These are phyloP conservation scores for Phytophthora citrophthora DNA, from an alignment of 352 stramenopile species.

Conservation along the genomic window DNA sequence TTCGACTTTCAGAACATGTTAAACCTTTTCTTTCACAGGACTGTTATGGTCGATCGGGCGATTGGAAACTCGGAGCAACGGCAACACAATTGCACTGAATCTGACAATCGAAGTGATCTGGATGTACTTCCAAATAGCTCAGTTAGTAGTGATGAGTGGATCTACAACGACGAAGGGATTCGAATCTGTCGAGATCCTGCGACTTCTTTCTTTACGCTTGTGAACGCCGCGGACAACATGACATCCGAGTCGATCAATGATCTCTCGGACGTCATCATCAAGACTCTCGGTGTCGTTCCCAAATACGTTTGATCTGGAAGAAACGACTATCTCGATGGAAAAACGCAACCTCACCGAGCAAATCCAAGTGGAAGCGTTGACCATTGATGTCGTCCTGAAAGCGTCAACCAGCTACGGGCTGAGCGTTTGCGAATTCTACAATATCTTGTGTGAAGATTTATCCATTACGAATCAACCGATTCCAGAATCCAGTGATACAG, in stretches of 20 bases:
- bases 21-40: constrained; percentile 47
- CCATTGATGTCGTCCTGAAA: constrained; percentile 36
- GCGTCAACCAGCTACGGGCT: constrained; percentile 27
- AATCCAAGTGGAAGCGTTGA: constrained; percentile 30
- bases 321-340: constrained; percentile 36
- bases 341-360: constrained; percentile 29
- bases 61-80: constrained; percentile 36
- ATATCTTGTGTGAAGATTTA: background rate
- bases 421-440: constrained; percentile 6
- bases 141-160: constrained; percentile 29
- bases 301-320: constrained; percentile 25
- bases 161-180: constrained; percentile 29
- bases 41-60: constrained; percentile 43
- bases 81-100: constrained; percentile 45
- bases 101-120: constrained; percentile 36
- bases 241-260: constrained; percentile 12
- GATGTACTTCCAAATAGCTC: constrained; percentile 19
- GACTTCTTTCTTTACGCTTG: constrained; percentile 42
- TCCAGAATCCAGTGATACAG: constrained; percentile 9
- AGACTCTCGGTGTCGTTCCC: constrained; percentile 38
- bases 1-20: constrained; percentile 29
- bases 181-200: constrained; percentile 45
- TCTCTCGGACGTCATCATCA: constrained; percentile 22
- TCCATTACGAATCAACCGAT: background rate
- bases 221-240: constrained; percentile 22